A percentile compares a stretch with the other conserved stretches of the same genome.
These are phyloP conservation scores for Aspergillus felis DNA, from an alignment of 2,329 filamentous ascomycete genomes.

Conservation along the genomic window DNA sequence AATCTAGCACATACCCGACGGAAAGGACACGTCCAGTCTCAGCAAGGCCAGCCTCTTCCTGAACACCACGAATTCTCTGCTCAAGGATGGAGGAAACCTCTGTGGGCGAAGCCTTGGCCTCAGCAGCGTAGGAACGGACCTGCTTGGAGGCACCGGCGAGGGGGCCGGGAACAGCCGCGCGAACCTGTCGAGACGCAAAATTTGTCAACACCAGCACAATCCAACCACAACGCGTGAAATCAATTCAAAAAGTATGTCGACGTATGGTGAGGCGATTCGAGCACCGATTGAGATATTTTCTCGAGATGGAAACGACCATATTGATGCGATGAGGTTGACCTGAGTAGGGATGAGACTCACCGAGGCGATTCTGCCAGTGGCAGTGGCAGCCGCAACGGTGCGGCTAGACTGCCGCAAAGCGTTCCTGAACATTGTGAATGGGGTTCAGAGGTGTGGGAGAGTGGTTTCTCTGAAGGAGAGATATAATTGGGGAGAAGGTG, in stretches of 20 bases:
- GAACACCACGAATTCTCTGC: constrained; percentile 97
- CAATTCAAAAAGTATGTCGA: constrained; percentile 19
- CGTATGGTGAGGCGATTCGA: constrained; percentile 20
- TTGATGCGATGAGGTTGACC: constrained; percentile 32
- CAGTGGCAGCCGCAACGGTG: constrained; percentile 90
- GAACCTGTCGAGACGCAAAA: constrained; percentile 59
- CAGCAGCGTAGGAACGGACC: constrained; percentile 82
- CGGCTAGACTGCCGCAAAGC: constrained; percentile 95
- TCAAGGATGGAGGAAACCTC: constrained; percentile 99
- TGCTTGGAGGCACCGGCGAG: constrained; percentile 68
- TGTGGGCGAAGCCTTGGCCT: constrained; percentile 91
- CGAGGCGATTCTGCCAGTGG: constrained; percentile 82
- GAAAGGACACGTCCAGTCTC: constrained; percentile 99
- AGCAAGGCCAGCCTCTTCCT: constrained; percentile 92
- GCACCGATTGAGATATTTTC: constrained; percentile 29
- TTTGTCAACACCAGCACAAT: constrained; percentile 51
- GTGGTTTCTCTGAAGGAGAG: constrained; percentile 39
- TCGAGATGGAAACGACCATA: constrained; percentile 28
- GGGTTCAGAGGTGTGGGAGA: constrained; percentile 42
- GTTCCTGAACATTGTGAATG: constrained; percentile 87
- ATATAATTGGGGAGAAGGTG: constrained; percentile 39
- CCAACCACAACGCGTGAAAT: constrained; percentile 19
- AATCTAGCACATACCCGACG: constrained; percentile 74
- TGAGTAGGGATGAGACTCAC: constrained; percentile 67
- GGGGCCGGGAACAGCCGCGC: constrained; percentile 77